Conservation (phyloP, 2,329 filamentous ascomycete genomes). For the Sporothrix sp. region DNA sequence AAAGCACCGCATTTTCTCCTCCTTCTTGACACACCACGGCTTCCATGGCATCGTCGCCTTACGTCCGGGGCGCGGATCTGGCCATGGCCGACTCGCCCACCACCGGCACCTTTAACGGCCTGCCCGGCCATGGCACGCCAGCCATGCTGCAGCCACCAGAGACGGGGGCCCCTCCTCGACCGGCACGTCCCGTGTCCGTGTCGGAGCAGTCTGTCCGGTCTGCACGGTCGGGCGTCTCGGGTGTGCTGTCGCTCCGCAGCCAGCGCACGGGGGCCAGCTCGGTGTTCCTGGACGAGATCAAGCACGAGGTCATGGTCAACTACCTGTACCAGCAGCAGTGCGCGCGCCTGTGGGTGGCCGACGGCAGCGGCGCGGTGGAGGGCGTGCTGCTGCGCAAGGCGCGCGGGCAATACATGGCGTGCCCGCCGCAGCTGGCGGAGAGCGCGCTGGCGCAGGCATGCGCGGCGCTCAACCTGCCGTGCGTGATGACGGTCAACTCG, state of each 20-base stretch:
- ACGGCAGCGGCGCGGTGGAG: conserved; percentile 57
- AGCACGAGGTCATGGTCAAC: conserved; percentile 75
- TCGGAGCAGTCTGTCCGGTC: conserved; percentile 38
- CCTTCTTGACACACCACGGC: too few species aligned
- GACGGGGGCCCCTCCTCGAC: too few species aligned
- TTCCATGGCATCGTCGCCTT: too few species aligned
- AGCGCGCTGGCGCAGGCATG: conserved; percentile 57
- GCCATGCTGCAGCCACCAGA: too few species aligned
- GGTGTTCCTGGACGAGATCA: conserved; percentile 59
- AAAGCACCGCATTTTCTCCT: too few species aligned
- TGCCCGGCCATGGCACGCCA: not conserved
- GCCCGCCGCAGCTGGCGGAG: conserved; percentile 53
- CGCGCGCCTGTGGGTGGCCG: conserved; percentile 61
- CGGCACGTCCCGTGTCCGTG: conserved; percentile 44
- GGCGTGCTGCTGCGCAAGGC: conserved; percentile 63
- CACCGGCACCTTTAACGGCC: too few species aligned
- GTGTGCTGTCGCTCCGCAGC: too few species aligned
- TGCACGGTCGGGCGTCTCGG: conserved; percentile 34
- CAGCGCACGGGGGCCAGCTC: conserved; percentile 37
- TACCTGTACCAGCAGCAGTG: conserved; percentile 75
- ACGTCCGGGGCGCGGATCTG: too few species aligned
- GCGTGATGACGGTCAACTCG: conserved; percentile 73
- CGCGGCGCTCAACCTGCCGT: conserved; percentile 62
- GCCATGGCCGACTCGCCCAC: too few species aligned
- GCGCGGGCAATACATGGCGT: conserved; percentile 61